These are phyloP conservation scores for Clonostachys rhizophaga DNA, from an alignment of 2,329 filamentous ascomycete genomes.

Conservation along the genomic window DNA sequence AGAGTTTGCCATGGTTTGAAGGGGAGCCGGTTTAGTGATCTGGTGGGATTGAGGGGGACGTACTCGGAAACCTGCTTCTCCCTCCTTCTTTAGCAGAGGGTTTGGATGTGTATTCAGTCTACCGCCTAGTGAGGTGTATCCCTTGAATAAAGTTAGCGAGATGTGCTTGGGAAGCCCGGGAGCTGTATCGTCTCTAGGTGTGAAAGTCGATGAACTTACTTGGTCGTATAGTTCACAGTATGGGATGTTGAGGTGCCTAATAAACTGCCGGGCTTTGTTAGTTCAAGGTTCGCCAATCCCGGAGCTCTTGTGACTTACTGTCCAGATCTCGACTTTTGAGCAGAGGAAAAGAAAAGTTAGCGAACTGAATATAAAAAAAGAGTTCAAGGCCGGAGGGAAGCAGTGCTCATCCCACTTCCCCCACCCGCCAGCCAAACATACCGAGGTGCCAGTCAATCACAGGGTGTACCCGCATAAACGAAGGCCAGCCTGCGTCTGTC, in stretches of 20 bases:
- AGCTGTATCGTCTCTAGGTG: background rate
- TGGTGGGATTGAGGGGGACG: too few species aligned
- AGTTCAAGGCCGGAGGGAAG: too few species aligned
- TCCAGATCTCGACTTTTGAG: slow-evolving; percentile 72
- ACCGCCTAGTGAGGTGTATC: slow-evolving; percentile 91
- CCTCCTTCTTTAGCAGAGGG: slow-evolving; percentile 35
- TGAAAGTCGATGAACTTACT: slow-evolving; percentile 12
- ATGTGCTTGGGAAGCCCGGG: background rate
- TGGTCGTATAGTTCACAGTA: slow-evolving; percentile 85
- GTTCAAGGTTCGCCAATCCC: background rate
- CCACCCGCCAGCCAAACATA: slow-evolving; percentile 2
- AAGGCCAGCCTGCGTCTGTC: slow-evolving; percentile 87
- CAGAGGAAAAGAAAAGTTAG: background rate
- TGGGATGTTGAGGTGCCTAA: slow-evolving; percentile 70
- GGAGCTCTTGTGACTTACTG: slow-evolving; percentile 50
- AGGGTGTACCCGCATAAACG: slow-evolving; percentile 89
- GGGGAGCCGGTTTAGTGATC: too few species aligned
- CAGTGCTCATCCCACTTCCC: background rate
- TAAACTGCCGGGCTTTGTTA: slow-evolving; percentile 51
- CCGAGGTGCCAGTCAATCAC: slow-evolving; percentile 96
- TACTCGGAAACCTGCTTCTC: background rate
- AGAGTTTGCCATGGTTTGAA: slow-evolving; percentile 33
- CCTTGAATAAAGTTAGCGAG: slow-evolving; percentile 26
- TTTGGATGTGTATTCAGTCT: slow-evolving; percentile 87
- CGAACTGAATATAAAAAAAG: background rate